phyloP scores from a whole-genome alignment of 495 filamentous ascomycete species.

The Achaetomiella virescens region DNA sequence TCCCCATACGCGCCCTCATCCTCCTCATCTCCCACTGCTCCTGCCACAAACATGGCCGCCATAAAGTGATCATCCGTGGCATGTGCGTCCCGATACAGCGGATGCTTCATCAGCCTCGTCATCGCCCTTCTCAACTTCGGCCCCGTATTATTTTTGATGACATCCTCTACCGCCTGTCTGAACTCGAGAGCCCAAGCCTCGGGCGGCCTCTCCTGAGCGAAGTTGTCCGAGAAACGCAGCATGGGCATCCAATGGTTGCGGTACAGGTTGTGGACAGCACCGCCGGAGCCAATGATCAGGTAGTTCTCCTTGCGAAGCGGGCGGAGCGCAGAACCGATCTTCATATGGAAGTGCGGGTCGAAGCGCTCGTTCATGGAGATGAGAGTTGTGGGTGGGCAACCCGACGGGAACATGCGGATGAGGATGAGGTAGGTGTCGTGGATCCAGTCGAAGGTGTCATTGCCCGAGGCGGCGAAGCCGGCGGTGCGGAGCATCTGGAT shows the following conservation, averaged over 20 bases:
- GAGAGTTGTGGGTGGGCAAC: constrained; percentile 53
- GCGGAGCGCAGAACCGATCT: constrained; percentile 47
- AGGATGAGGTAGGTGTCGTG: constrained; percentile 59
- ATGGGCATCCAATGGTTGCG: constrained; percentile 57
- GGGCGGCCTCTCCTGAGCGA: constrained; percentile 50
- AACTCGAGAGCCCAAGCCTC: constrained; percentile 53
- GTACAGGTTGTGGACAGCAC: constrained; percentile 59
- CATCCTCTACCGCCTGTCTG: constrained; percentile 40
- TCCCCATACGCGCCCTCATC: constrained; percentile 37
- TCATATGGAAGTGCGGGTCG: constrained; percentile 56
- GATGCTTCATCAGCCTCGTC: constrained; percentile 56
- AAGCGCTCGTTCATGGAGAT: constrained; percentile 53
- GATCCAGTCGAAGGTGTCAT: constrained; percentile 43
- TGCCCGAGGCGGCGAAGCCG: constrained; percentile 28
- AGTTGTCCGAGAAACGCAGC: constrained; percentile 54
- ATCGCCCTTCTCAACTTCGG: constrained; percentile 43
- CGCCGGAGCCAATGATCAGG: constrained; percentile 55
- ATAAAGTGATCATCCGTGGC: constrained; percentile 62
- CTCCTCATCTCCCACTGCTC: constrained; percentile 28
- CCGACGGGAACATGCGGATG: constrained; percentile 55
- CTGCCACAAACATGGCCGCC: constrained; percentile 52
- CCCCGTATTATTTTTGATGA: constrained; percentile 38
- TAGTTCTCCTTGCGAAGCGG: constrained; percentile 42
- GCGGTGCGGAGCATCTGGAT: not conserved
- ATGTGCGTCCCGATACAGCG: constrained; percentile 54